These are phyloP conservation scores for Hyaloperonospora brassicae DNA, from an alignment of 352 stramenopile species.

Conservation along the genomic window DNA sequence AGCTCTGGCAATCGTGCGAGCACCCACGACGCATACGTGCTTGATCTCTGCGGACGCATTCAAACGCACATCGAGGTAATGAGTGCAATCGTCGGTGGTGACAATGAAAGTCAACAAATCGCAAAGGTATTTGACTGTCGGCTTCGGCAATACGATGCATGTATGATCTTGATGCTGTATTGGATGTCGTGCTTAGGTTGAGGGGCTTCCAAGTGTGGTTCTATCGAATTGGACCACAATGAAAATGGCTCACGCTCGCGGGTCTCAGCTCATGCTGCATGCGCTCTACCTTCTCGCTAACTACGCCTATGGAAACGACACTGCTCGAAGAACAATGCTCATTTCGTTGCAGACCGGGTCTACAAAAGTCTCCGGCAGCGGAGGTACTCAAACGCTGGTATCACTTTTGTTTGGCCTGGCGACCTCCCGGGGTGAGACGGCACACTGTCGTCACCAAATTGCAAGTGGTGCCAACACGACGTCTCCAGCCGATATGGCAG, in stretches of 20 bases:
- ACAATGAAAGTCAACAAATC: slow-evolving; percentile 28
- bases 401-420: slow-evolving; percentile 21
- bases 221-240: slow-evolving; percentile 53
- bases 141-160: neutral
- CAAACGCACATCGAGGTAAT: slow-evolving; percentile 45
- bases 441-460: slow-evolving; percentile 7
- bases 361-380: slow-evolving; percentile 9
- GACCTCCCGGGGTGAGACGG: slow-evolving; percentile 14
- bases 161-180: slow-evolving; percentile 1
- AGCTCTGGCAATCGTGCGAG: slow-evolving; percentile 7
- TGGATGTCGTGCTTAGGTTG: slow-evolving; percentile 16
- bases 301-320: slow-evolving; percentile 38
- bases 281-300: slow-evolving; percentile 44
- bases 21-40: slow-evolving; percentile 25
- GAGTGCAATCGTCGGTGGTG: slow-evolving; percentile 34
- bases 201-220: slow-evolving; percentile 31
- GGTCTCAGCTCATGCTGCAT: slow-evolving; percentile 35
- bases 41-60: slow-evolving; percentile 35
- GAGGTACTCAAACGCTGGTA: slow-evolving; percentile 13
- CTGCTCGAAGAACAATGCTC: slow-evolving; percentile 29
- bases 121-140: slow-evolving; percentile 23
- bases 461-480: neutral
- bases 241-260: slow-evolving; percentile 33
- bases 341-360: slow-evolving; percentile 3
- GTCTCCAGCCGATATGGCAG: slow-evolving; percentile 14